Base-by-base conservation (phyloP, 495 filamentous ascomycete genomes). In the Letharia lupina region DNA sequence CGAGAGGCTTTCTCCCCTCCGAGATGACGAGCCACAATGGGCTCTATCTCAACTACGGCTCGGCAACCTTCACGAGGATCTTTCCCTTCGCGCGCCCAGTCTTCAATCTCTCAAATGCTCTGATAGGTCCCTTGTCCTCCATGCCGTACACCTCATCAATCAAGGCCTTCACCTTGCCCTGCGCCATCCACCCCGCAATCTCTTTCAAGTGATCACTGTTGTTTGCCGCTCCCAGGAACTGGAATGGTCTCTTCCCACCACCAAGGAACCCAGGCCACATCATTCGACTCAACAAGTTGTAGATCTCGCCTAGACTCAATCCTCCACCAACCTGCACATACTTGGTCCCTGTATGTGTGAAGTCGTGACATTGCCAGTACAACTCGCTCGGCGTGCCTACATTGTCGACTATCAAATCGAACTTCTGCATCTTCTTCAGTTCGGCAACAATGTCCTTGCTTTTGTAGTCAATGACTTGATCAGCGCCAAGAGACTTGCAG, bases 81-180 rank as follows among this genome's bases (percentile, higher is more conserved):
- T 92, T 92, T 2, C 89, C 89, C 70, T 79, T 86, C 35, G 84
- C 77, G 47, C 85, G 80, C 11, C 83, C 81, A 3, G 76, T 83
- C 68, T 83, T 86, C 68, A 91, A 74, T 71, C 77, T 83, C 73
- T 83, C 83, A 73, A 85, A 88, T 0, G 88, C 89, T 70, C 84
- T 80, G 28, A 82, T 77, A 20, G 77, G 83, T 16, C 54, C 52
- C 28, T 63, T 63, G 12, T 64, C 61, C 42, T 91, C 82, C 20
- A 83, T 83, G 62, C 80, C 78, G 74, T 82, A 88, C 16, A 79
- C 75, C 56, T 81, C 77, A 66, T 90, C 89, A 47, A 90, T 75
- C 10, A 85, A 76, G 23, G 84, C 77, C 73, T 81, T 81, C 28
- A 90, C 69, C 69, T 84, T 86, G 3, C 88, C 86, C 61, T 87